Evolutionary conservation across 1,284 basidiomycete species (phyloP).

Genomic region (Moniliophthora roreri): DNA sequence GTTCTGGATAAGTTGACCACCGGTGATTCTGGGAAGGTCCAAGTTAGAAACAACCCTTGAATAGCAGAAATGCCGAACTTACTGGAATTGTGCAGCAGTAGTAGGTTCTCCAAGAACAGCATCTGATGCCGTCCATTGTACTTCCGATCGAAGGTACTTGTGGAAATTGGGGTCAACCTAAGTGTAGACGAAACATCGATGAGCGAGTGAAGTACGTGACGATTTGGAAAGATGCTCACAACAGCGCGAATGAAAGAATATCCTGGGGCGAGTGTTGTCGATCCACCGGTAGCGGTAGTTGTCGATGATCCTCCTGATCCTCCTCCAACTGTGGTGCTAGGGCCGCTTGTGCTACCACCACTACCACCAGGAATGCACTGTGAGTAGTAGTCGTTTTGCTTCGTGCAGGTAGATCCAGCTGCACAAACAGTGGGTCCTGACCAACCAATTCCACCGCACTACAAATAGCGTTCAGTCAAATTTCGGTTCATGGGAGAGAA

Average conservation of each 20-base stretch:
- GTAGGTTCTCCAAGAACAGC: constrained; percentile 52
- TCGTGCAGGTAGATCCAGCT: constrained; percentile 46
- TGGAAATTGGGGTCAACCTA: constrained; percentile 66
- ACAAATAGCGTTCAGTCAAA: constrained; percentile 1
- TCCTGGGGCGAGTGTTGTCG: constrained; percentile 47
- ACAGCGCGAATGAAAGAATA: constrained; percentile 64
- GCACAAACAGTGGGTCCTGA: constrained; percentile 48
- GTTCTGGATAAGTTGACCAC: constrained; percentile 54
- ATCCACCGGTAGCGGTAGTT: constrained; percentile 34
- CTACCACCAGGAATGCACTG: constrained; percentile 49
- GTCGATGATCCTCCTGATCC: constrained; percentile 28
- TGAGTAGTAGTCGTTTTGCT: constrained; percentile 46
- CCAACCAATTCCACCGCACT: constrained; percentile 51
- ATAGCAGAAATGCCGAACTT: too few species aligned
- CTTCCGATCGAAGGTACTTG: constrained; percentile 58
- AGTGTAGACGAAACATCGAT: not conserved
- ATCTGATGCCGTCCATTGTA: constrained; percentile 39
- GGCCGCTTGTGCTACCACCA: constrained; percentile 20
- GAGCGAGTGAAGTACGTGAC: not conserved
- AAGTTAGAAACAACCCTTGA: too few species aligned
- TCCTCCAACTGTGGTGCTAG: constrained; percentile 21
- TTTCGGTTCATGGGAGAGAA: constrained; percentile 12
- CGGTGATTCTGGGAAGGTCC: constrained; percentile 28
- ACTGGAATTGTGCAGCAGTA: constrained; percentile 54
- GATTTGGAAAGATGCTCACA: constrained; percentile 35